Conservation (phyloP, 495 filamentous ascomycete genomes). For the Trichocladium uniseriatum region DNA sequence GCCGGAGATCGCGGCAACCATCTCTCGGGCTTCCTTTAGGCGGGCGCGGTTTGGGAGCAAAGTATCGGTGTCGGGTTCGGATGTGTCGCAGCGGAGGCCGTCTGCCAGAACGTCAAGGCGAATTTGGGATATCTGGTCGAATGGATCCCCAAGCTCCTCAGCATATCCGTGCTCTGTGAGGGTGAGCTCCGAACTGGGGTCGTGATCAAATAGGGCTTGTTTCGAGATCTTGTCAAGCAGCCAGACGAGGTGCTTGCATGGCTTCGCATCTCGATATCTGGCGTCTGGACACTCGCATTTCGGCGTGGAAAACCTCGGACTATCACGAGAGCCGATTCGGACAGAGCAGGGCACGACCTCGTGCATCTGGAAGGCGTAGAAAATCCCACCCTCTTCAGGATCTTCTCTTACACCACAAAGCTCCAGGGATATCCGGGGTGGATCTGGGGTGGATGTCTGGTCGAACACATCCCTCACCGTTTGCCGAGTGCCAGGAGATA, state of each 20-base stretch:
- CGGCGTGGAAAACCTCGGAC: constrained; percentile 27
- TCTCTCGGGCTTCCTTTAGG: constrained; percentile 34
- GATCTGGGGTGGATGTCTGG: constrained; percentile 9
- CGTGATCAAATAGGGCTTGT: constrained; percentile 29
- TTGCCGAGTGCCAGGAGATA: constrained; percentile 15
- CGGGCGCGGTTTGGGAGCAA: constrained; percentile 23
- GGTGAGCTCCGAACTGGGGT: constrained; percentile 27
- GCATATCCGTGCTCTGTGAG: constrained; percentile 31
- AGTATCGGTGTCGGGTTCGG: constrained; percentile 24
- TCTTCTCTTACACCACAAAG: constrained; percentile 32
- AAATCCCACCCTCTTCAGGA: constrained; percentile 23
- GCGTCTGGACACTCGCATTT: constrained; percentile 35
- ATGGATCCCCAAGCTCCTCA: constrained; percentile 34
- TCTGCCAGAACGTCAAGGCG: constrained; percentile 39
- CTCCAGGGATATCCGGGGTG: constrained; percentile 34
- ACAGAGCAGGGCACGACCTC: constrained; percentile 39
- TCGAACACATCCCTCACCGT: constrained; percentile 18
- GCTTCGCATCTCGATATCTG: constrained; percentile 16
- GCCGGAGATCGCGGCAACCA: constrained; percentile 34
- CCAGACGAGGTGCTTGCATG: constrained; percentile 43
- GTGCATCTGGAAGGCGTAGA: constrained; percentile 40
- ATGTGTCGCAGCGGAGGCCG: constrained; percentile 33
- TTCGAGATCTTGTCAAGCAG: constrained; percentile 38
- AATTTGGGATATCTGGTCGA: constrained; percentile 32
- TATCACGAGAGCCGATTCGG: constrained; percentile 30